Base-by-base conservation (phyloP, 768 basidiomycete genomes). In the Pleurotus pulmonarius region DNA sequence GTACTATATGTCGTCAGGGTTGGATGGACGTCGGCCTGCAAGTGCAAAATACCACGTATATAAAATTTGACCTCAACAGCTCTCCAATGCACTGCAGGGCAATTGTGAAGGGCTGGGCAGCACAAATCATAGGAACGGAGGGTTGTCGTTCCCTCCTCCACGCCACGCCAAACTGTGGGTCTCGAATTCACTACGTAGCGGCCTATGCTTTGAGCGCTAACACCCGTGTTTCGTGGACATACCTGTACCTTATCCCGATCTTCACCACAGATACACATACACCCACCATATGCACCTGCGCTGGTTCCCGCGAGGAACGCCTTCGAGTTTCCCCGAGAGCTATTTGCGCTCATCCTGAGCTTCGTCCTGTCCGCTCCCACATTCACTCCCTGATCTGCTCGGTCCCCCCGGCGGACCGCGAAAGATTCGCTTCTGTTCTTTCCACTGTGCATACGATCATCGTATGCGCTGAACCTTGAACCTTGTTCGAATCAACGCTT, bases 301-400 rank as follows among this genome's bases (percentile, higher is more conserved):
- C 51, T 53, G 39, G 51, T 53, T 53, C 51, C 51, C 51, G 51
- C 39, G 51, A 24, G 18, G 41, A 24, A 37, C 25, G 51, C 41
- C 51, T 53, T 53, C 51, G 37, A 53, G 39, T 53, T 53, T 53
- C 51, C 34, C 51, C 51, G 51, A 53, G 51, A 22, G 51, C 38
- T 53, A 53, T 53, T 53, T 53, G 51, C 15, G 51, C 18, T 26
- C 51, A 25, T 26, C 51, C 51, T 18, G 20, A 22, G 41, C n/a
- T 44, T 22, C 41, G 20, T 40, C 51, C 51, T 53, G 39, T 39
- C 51, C 22, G 38, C 51, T 53, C 51, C 51, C 51, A 53, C 51
- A 53, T 53, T 53, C 51, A 41, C n/a, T 24, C 39, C 22, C 8
- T n/a, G 41, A 53, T 41, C 22, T 38, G 13, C 15, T 53, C 51